phyloP scores from a whole-genome alignment of 2,329 filamentous ascomycete species.

The Exserohilum turcica region DNA sequence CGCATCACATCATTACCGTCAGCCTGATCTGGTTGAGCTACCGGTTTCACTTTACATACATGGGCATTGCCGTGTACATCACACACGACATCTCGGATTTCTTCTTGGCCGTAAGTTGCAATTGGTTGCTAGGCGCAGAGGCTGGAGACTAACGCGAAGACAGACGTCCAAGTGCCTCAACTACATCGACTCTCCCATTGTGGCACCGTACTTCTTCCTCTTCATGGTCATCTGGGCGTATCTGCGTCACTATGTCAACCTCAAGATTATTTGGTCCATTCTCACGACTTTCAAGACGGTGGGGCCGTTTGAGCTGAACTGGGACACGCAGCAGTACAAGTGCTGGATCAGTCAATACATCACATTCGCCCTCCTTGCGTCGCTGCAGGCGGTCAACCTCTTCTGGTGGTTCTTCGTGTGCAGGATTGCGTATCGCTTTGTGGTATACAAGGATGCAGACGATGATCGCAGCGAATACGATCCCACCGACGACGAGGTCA shows the following conservation, averaged over 20 bases:
- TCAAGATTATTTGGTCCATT: conserved; percentile 75
- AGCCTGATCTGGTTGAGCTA: conserved; percentile 85
- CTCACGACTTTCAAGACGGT: conserved; percentile 76
- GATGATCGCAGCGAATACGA: conserved; percentile 76
- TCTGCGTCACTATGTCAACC: conserved; percentile 82
- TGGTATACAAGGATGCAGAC: conserved; percentile 64
- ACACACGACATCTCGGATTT: conserved; percentile 95
- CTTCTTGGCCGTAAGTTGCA: conserved; percentile 79
- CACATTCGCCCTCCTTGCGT: conserved; percentile 66
- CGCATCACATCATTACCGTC: conserved; percentile 88
- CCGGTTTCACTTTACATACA: conserved; percentile 95
- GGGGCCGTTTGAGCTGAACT: conserved; percentile 76
- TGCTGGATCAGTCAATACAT: conserved; percentile 72
- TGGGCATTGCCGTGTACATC: conserved; percentile 90
- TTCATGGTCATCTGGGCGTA: conserved; percentile 90
- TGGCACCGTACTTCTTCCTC: conserved; percentile 80
- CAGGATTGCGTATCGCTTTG: conserved; percentile 73
- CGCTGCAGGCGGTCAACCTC: conserved; percentile 75
- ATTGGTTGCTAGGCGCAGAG: not conserved
- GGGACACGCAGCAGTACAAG: conserved; percentile 78
- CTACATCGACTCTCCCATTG: conserved; percentile 80
- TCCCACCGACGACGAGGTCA: conserved; percentile 53
- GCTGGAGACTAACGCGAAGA: not conserved
- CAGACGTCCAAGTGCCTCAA: conserved; percentile 90
- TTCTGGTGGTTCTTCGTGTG: conserved; percentile 83